Evolutionary conservation across 2,329 filamentous ascomycete species (phyloP).

Genomic region (Clarireedia sp.): DNA sequence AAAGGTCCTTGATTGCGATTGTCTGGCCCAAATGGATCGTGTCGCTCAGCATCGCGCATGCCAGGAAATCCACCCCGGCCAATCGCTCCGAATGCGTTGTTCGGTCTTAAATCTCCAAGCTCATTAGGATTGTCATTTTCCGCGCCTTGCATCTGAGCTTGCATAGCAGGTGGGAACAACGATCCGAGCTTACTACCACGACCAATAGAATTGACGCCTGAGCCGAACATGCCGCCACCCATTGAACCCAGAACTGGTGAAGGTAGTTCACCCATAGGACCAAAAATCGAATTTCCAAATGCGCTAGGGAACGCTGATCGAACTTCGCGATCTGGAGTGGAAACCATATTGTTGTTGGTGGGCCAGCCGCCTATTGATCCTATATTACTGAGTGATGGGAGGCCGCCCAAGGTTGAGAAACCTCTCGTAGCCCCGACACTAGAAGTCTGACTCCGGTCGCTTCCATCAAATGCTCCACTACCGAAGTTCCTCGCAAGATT

Average conservation of each 20-base stretch:
- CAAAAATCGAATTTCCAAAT: conserved; percentile 76
- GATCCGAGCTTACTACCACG: conserved; percentile 78
- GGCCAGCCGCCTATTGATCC: conserved; percentile 37
- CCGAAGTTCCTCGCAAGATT: conserved; percentile 44
- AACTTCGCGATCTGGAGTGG: conserved; percentile 58
- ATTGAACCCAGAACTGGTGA: conserved; percentile 55
- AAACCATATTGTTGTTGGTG: conserved; percentile 54
- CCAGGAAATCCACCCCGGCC: conserved; percentile 53
- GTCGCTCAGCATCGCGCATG: not conserved
- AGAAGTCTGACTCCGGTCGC: conserved; percentile 88
- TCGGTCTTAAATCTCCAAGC: conserved; percentile 51
- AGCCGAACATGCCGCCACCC: conserved; percentile 62
- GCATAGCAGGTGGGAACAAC: conserved; percentile 81
- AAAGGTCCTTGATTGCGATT: conserved; percentile 21
- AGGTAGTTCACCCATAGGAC: conserved; percentile 68
- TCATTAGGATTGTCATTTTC: conserved; percentile 57
- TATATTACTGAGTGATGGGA: conserved; percentile 46
- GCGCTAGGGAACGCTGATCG: conserved; percentile 47
- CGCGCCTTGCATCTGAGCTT: conserved; percentile 75
- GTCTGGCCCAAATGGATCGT: conserved; percentile 32
- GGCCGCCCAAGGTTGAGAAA: conserved; percentile 54
- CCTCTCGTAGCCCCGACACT: conserved; percentile 69
- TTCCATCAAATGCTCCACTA: conserved; percentile 46
- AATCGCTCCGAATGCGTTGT: conserved; percentile 58
- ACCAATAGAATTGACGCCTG: conserved; percentile 53